phyloP scores from a whole-genome alignment of 2,329 filamentous ascomycete genomes.

The Exophiala calicioides region DNA sequence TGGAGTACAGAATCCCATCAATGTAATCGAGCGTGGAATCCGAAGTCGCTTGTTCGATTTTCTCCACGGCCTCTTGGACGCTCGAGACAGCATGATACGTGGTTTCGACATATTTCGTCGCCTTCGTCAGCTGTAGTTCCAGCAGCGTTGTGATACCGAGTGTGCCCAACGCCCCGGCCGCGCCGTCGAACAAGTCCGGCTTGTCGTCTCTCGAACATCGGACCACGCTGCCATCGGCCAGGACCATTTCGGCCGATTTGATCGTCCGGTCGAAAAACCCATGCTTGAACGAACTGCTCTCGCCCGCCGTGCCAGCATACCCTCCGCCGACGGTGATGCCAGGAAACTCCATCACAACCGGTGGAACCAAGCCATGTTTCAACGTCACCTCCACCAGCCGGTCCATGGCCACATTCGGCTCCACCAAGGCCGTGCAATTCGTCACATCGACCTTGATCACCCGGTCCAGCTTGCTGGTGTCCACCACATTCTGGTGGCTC shows the following conservation, averaged over 20 bases:
- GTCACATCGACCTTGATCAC: constrained; percentile 1
- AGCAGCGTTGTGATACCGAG: constrained; percentile 63
- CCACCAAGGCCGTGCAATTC: constrained; percentile 44
- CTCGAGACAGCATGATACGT: constrained; percentile 59
- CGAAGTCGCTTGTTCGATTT: constrained; percentile 49
- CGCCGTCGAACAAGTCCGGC: constrained; percentile 59
- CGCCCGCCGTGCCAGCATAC: constrained; percentile 66
- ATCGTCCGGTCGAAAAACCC: constrained; percentile 68
- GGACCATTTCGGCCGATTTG: constrained; percentile 63
- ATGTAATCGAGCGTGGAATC: constrained; percentile 61
- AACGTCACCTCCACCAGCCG: constrained; percentile 60
- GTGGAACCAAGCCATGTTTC: constrained; percentile 57
- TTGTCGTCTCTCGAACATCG: constrained; percentile 50
- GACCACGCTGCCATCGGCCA: constrained; percentile 59
- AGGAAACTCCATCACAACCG: constrained; percentile 71
- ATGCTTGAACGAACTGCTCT: constrained; percentile 66
- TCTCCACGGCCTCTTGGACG: constrained; percentile 52
- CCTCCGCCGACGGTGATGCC: constrained; percentile 69
- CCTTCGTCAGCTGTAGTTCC: constrained; percentile 59
- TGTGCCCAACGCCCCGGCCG: constrained; percentile 61
- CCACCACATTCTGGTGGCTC: too few species aligned
- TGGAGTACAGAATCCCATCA: constrained; percentile 67
- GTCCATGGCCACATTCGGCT: constrained; percentile 72
- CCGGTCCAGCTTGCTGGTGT: too few species aligned
- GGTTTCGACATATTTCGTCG: constrained; percentile 60